phyloP scores from a whole-genome alignment of 371 early-diverging fungal species.

The Cokeromyces recurvatus region DNA sequence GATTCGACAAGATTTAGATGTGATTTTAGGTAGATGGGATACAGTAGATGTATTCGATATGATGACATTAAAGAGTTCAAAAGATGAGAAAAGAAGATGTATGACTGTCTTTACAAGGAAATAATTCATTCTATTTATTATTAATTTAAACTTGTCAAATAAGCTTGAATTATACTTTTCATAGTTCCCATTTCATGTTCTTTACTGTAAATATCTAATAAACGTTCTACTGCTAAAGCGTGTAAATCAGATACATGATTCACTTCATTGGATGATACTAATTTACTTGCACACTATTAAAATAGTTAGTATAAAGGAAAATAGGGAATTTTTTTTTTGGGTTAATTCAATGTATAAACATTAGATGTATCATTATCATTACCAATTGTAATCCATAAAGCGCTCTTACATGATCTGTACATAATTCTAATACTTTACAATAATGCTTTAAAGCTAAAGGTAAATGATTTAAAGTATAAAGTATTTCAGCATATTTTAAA shows the following conservation, averaged over 20 bases:
- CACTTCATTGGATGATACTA: slow-evolving; percentile 30
- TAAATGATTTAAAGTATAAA: slow-evolving; percentile 60
- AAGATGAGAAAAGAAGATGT: too few species aligned
- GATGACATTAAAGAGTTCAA: too few species aligned
- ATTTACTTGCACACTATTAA: slow-evolving; percentile 33
- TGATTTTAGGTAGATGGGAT: slow-evolving; percentile 28
- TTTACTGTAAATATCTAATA: slow-evolving; percentile 39
- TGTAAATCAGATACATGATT: slow-evolving; percentile 49
- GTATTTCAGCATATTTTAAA: slow-evolving; percentile 84
- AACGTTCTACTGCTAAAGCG: slow-evolving; percentile 64
- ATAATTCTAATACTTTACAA: slow-evolving; percentile 71
- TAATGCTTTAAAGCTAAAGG: slow-evolving; percentile 69
- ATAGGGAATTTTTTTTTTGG: too few species aligned
- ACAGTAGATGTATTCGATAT: slow-evolving; percentile 20
- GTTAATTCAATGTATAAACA: too few species aligned
- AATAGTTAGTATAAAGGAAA: neutral
- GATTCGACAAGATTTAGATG: slow-evolving; percentile 16
- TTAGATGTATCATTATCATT: too few species aligned
- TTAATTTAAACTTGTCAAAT: slow-evolving; percentile 15
- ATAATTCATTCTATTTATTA: too few species aligned
- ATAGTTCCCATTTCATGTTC: slow-evolving; percentile 12
- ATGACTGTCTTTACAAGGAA: neutral
- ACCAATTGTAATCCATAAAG: slow-evolving; percentile 74
- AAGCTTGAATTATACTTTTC: slow-evolving; percentile 25
- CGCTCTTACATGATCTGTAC: slow-evolving; percentile 69